Percentiles rank a stretch among this genome's conserved stretches.
phyloP scores from a whole-genome alignment of 2,329 filamentous ascomycete genomes.

The Trichoderma sp. region DNA sequence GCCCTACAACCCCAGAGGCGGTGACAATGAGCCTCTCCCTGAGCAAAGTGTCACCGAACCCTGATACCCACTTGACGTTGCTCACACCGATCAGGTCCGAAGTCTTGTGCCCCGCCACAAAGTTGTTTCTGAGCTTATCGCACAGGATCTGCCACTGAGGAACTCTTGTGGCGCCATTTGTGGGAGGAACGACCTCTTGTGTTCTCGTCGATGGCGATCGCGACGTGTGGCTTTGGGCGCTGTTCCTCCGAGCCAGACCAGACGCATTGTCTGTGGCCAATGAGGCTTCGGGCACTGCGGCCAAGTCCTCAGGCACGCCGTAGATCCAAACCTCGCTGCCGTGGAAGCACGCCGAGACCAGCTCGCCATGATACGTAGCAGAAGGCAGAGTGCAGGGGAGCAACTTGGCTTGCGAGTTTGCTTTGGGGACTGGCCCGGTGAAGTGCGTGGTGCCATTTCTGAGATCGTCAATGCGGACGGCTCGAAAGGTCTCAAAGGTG shows the following conservation, averaged over 20 bases:
- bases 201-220: conserved; percentile 40
- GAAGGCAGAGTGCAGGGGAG: conserved; percentile 70
- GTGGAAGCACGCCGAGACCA: conserved; percentile 74
- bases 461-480: conserved; percentile 73
- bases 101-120: conserved; percentile 68
- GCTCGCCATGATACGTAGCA: conserved; percentile 67
- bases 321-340: conserved; percentile 77
- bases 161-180: conserved; percentile 43
- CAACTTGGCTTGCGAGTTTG: conserved; percentile 58
- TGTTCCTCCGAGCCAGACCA: conserved; percentile 35
- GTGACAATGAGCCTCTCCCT: conserved; percentile 68
- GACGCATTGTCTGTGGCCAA: conserved; percentile 32
- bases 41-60: conserved; percentile 50
- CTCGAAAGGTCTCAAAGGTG: conserved; percentile 75
- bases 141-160: conserved; percentile 71
- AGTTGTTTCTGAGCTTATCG: conserved; percentile 69
- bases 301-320: conserved; percentile 72
- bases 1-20: conserved; percentile 67
- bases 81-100: conserved; percentile 66
- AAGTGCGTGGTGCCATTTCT: conserved; percentile 80
- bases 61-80: conserved; percentile 71
- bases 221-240: conserved; percentile 36
- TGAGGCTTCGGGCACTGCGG: conserved; percentile 56
- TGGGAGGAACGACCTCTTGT: conserved; percentile 37
- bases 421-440: conserved; percentile 64